Percentiles rank a stretch among this genome's conserved stretches.
Evolutionary conservation across 352 stramenopile genomes (phyloP).

Genomic region (Peronosclerospora sorghi): DNA sequence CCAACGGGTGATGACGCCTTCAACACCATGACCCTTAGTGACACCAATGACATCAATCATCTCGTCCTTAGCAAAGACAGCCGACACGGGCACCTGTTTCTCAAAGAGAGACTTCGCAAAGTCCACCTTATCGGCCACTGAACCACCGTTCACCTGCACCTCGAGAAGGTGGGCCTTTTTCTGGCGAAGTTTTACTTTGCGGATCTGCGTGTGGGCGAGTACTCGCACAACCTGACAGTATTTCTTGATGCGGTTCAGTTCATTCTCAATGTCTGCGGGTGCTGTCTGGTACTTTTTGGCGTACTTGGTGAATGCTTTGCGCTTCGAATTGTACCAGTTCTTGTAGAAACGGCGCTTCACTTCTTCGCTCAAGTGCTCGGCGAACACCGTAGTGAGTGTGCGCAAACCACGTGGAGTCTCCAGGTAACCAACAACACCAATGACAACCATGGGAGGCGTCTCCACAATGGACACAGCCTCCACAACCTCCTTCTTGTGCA

Average conservation of each 20-base stretch:
- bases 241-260: constrained; percentile 99
- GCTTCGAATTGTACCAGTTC: constrained; percentile 99
- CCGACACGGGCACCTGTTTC: constrained; percentile 96
- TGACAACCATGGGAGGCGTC: constrained; percentile 98
- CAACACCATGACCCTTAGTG: constrained; percentile 98
- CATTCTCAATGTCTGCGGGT: constrained; percentile 88
- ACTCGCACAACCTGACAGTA: constrained; percentile 99
- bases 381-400: constrained; percentile 98
- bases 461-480: constrained; percentile 99
- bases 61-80: constrained; percentile 95
- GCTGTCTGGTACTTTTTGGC: constrained; percentile 98
- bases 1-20: constrained; percentile 99
- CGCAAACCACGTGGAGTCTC: constrained; percentile 97
- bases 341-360: constrained; percentile 99
- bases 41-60: constrained; percentile 98
- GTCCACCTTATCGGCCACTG: constrained; percentile 96
- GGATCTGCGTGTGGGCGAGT: constrained; percentile 98
- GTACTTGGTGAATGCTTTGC: constrained; percentile 99
- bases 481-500: constrained; percentile 99
- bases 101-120: constrained; percentile 99
- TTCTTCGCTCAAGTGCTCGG: constrained; percentile 98
- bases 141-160: constrained; percentile 99
- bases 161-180: constrained; percentile 99
- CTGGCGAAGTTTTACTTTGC: constrained; percentile 98
- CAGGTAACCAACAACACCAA: constrained; percentile 99